These are phyloP conservation scores for Megacollybia marginata DNA, from an alignment of 768 basidiomycete genomes.

Conservation along the genomic window DNA sequence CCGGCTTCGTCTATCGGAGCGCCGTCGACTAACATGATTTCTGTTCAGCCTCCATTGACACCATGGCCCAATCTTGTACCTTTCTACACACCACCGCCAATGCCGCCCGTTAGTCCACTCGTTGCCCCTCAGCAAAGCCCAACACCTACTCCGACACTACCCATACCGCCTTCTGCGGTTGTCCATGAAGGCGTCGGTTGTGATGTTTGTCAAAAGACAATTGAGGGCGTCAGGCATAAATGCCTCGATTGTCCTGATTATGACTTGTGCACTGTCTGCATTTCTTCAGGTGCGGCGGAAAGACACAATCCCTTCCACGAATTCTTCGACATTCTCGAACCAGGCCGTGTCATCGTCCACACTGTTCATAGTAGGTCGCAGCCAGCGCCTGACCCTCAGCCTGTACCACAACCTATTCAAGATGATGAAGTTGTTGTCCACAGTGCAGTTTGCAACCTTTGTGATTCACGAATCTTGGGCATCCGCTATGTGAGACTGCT, in stretches of 20 bases:
- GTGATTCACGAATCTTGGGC: slow-evolving; percentile 64
- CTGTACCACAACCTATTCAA: slow-evolving; percentile 5
- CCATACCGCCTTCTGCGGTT: slow-evolving; percentile 18
- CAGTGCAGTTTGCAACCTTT: slow-evolving; percentile 67
- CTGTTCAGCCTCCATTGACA: not conserved
- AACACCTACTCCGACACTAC: slow-evolving; percentile 1
- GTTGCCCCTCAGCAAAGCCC: not conserved
- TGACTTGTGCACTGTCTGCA: slow-evolving; percentile 61
- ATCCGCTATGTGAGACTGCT: slow-evolving; percentile 56
- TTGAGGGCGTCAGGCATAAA: slow-evolving; percentile 70
- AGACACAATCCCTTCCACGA: slow-evolving; percentile 57
- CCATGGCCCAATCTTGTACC: not conserved
- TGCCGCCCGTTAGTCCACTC: not conserved
- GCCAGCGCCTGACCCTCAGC: slow-evolving; percentile 5
- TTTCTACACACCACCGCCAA: not conserved
- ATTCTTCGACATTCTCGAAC: slow-evolving; percentile 62
- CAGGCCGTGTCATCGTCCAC: slow-evolving; percentile 60
- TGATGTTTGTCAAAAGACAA: slow-evolving; percentile 49
- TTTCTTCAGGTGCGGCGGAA: slow-evolving; percentile 39
- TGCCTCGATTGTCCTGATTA: slow-evolving; percentile 77
- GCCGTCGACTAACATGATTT: not conserved
- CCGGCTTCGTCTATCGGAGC: slow-evolving; percentile 2
- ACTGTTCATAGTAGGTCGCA: slow-evolving; percentile 42
- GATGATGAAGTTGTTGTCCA: slow-evolving; percentile 35
- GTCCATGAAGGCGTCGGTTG: slow-evolving; percentile 58